Evolutionary conservation across 192 early-diverging fungal species (phyloP).

Genomic region (Coemansia sp.): DNA sequence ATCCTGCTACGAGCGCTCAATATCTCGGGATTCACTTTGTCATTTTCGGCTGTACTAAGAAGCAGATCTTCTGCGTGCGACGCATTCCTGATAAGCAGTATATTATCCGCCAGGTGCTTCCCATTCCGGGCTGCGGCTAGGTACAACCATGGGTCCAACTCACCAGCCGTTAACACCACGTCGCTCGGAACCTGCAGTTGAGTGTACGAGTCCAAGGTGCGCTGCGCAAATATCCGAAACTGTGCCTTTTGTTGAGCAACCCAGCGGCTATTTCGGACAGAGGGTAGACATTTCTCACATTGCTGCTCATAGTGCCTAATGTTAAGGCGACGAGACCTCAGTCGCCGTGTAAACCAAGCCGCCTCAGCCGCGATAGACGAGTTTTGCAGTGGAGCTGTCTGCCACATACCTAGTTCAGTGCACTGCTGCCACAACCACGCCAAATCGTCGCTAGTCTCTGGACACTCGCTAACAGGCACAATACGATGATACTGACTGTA

Average conservation of each 20-base stretch:
- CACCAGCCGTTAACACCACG: conserved; percentile 25
- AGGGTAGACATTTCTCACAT: conserved; percentile 28
- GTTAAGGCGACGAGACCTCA: conserved; percentile 33
- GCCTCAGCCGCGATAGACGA: background rate
- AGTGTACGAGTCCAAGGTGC: conserved; percentile 3
- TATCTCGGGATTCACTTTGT: conserved; percentile 1
- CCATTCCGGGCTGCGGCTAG: background rate
- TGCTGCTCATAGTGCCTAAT: conserved; percentile 16
- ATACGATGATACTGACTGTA: background rate
- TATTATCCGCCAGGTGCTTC: background rate
- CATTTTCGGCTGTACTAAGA: background rate
- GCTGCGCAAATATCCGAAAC: conserved; percentile 26
- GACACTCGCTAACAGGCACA: conserved; percentile 5
- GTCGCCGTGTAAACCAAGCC: conserved; percentile 9
- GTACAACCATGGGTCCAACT: conserved; percentile 39
- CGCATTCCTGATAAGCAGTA: conserved; percentile 17
- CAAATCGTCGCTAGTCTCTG: conserved; percentile 14
- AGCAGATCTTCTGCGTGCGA: conserved; percentile 39
- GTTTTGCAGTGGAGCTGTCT: conserved; percentile 34
- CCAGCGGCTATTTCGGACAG: background rate
- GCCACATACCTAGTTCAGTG: conserved; percentile 43
- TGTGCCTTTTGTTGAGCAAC: background rate
- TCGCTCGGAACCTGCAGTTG: background rate
- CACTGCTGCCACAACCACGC: conserved; percentile 54
- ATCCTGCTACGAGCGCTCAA: conserved; percentile 7